Percentiles rank a stretch among this genome's conserved stretches.
phyloP scores from a whole-genome alignment of 345 rosid genomes.

The Melaleuca quinquenervia region DNA sequence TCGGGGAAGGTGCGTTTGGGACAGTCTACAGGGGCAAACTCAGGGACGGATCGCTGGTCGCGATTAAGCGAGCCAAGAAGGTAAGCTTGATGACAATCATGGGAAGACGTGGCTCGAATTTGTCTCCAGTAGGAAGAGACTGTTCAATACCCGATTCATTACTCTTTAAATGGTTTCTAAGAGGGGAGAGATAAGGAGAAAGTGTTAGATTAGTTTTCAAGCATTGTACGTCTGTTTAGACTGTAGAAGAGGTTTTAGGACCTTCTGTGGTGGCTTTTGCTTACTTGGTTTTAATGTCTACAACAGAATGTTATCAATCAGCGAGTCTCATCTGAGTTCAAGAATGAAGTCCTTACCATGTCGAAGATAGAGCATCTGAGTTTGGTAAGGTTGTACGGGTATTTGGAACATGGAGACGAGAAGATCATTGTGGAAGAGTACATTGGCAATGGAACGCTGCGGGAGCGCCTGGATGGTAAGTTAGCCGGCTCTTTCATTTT shows the following conservation, averaged over 20 bases:
- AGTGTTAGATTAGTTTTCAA: background rate
- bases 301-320: slow-evolving; percentile 45
- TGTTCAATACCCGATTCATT: background rate
- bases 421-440: slow-evolving; percentile 66
- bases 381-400: slow-evolving; percentile 74
- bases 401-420: slow-evolving; percentile 61
- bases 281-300: slow-evolving; percentile 6
- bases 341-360: slow-evolving; percentile 69
- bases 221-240: background rate
- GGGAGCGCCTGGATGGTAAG: slow-evolving; percentile 92
- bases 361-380: slow-evolving; percentile 88
- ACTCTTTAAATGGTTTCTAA: background rate
- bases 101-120: background rate
- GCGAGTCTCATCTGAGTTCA: slow-evolving; percentile 47
- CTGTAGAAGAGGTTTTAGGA: background rate
- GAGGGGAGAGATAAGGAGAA: background rate
- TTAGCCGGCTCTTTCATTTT: background rate
- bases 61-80: slow-evolving; percentile 83
- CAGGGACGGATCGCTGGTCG: slow-evolving; percentile 70
- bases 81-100: slow-evolving; percentile 10
- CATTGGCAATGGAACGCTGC: slow-evolving; percentile 62
- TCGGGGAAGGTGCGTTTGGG: slow-evolving; percentile 84
- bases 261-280: background rate
- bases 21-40: slow-evolving; percentile 74
- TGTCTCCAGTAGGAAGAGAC: background rate